phyloP scores from a whole-genome alignment of 1,284 basidiomycete genomes.

The Trametes versicolor region DNA sequence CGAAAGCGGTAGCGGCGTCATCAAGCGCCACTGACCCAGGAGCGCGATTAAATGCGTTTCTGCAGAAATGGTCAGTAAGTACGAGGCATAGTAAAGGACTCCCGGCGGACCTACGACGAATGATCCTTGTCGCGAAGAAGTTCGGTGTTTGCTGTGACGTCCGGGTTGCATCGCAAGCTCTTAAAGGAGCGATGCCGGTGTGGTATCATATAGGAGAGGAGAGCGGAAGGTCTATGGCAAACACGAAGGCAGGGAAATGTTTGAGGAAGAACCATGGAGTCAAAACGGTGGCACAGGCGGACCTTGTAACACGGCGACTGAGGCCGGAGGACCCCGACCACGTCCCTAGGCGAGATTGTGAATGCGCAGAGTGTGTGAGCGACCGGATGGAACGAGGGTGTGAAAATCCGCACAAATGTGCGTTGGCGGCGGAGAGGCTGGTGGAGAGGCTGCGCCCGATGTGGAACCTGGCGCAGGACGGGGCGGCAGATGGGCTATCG shows the following conservation, averaged over 20 bases:
- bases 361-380: not conserved
- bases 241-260: not conserved
- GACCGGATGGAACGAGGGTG: not conserved
- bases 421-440: not conserved
- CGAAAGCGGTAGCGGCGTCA: not conserved
- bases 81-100: not conserved
- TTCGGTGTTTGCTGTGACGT: not conserved
- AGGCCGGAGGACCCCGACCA: not conserved
- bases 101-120: not conserved
- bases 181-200: not conserved
- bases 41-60: not conserved
- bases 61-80: constrained; percentile 8
- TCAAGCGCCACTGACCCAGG: not conserved
- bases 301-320: not conserved
- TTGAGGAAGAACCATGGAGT: not conserved
- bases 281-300: not conserved
- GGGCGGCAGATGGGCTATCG: not conserved
- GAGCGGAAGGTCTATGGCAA: not conserved
- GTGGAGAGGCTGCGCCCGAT: not conserved
- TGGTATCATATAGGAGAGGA: not conserved
- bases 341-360: not conserved
- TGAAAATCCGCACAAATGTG: not conserved
- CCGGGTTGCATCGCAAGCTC: not conserved
- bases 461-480: not conserved
- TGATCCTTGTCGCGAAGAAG: not conserved